Percentiles rank a stretch among this genome's conserved stretches.
Evolutionary conservation across 75 land plant genomes (phyloP).

Genomic region (Sequoiadendron giganteum): DNA sequence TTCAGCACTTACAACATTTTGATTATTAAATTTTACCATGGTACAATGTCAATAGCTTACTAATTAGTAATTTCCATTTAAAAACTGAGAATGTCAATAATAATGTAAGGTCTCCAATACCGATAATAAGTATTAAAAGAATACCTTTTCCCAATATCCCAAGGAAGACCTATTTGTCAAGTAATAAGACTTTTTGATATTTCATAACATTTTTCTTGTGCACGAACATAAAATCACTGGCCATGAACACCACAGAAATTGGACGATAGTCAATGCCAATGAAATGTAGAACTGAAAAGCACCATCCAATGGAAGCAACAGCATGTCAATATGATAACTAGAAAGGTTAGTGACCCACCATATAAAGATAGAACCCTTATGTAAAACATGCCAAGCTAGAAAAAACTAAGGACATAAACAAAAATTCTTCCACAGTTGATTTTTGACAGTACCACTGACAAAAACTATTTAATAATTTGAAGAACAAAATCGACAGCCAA

Average conservation of each 20-base stretch:
- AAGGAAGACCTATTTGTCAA: too few relatives aligned
- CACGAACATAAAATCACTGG: not conserved
- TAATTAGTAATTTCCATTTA: too few relatives aligned
- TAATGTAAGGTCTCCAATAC: too few relatives aligned
- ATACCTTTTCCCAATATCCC: too few relatives aligned
- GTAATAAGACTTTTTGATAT: not conserved
- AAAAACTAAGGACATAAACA: too few relatives aligned
- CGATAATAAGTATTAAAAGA: too few relatives aligned
- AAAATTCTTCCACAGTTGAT: too few relatives aligned
- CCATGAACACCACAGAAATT: not conserved
- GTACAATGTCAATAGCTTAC: not conserved
- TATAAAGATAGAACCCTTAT: not conserved
- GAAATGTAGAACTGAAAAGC: not conserved
- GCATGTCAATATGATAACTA: not conserved
- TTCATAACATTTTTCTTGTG: not conserved
- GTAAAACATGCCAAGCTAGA: not conserved
- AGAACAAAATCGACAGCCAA: too few relatives aligned
- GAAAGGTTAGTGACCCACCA: not conserved
- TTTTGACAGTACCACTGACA: too few relatives aligned
- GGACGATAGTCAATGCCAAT: not conserved
- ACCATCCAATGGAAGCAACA: not conserved
- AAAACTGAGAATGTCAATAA: too few relatives aligned
- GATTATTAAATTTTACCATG: not conserved
- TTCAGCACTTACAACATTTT: not conserved
- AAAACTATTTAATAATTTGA: too few relatives aligned